phyloP scores from a whole-genome alignment of 1,284 basidiomycete genomes.

The Moesziomyces antarcticus region DNA sequence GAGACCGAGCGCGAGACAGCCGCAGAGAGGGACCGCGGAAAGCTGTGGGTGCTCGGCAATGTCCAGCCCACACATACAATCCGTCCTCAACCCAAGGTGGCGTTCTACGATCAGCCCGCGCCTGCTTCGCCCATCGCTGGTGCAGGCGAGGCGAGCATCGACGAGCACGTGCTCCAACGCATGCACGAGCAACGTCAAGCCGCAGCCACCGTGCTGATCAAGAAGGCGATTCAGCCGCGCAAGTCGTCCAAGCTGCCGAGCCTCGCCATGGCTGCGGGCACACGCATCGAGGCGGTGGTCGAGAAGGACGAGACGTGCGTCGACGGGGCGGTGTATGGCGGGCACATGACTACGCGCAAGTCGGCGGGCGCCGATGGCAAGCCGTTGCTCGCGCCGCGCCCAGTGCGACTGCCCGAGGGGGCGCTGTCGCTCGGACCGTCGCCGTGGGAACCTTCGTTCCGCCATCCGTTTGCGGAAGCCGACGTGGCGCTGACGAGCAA shows the following conservation, averaged over 20 bases:
- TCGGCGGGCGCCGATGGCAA: background rate
- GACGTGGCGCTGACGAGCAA: slow-evolving; percentile 18
- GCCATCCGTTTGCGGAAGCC: slow-evolving; percentile 19
- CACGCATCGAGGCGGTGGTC: slow-evolving; percentile 6
- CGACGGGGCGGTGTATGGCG: slow-evolving; percentile 1
- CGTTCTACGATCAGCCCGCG: background rate
- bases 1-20: slow-evolving; percentile 30
- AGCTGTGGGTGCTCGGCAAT: slow-evolving; percentile 45
- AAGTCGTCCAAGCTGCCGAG: slow-evolving; percentile 8
- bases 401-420: slow-evolving; percentile 13
- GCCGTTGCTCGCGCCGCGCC: slow-evolving; percentile 5
- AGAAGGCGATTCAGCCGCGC: slow-evolving; percentile 17
- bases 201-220: background rate
- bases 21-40: slow-evolving; percentile 24
- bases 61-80: background rate
- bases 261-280: background rate
- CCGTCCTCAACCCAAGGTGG: background rate
- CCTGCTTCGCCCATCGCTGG: background rate
- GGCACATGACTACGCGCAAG: slow-evolving; percentile 5
- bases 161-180: slow-evolving; percentile 12
- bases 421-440: slow-evolving; percentile 25
- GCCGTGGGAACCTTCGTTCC: slow-evolving; percentile 21
- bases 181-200: slow-evolving; percentile 14
- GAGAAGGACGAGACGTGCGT: slow-evolving; percentile 12
- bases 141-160: slow-evolving; percentile 3